Percentiles rank a stretch among this genome's conserved stretches.
Evolutionary conservation across 371 early-diverging fungal species (phyloP).

Genomic region (Mortierella sp.): DNA sequence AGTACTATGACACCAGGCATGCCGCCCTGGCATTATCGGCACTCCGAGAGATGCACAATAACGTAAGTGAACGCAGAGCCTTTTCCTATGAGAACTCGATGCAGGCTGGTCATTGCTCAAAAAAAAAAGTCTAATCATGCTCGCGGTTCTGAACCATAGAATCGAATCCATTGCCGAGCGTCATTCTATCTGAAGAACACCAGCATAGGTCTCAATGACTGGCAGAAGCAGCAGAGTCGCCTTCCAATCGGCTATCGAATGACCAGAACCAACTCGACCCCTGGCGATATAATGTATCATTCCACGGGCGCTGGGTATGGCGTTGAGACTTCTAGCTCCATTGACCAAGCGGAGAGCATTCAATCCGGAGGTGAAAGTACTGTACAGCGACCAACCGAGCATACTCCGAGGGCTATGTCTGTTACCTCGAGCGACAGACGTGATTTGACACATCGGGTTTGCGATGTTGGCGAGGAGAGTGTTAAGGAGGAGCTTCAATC

Average conservation of each 20-base stretch:
- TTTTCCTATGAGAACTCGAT: neutral
- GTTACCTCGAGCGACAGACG: neutral
- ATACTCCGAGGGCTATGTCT: neutral
- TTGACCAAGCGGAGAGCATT: neutral
- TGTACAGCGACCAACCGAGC: neutral
- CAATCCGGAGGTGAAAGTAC: neutral
- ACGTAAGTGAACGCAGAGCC: slow-evolving; percentile 20
- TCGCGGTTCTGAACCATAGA: neutral
- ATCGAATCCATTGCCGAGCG: slow-evolving; percentile 26
- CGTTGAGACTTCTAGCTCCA: neutral
- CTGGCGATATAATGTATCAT: neutral
- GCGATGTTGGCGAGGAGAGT: neutral
- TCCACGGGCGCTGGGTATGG: neutral
- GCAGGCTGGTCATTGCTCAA: neutral
- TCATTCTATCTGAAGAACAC: slow-evolving; percentile 18
- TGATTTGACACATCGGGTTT: neutral
- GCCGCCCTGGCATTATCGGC: slow-evolving; percentile 38
- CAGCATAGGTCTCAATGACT: neutral
- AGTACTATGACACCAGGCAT: slow-evolving; percentile 59
- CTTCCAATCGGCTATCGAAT: neutral
- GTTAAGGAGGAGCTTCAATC: neutral
- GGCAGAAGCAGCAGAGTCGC: neutral
- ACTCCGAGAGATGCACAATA: slow-evolving; percentile 34
- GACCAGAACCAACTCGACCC: slow-evolving; percentile 8
- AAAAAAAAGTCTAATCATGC: neutral